phyloP scores from a whole-genome alignment of 1,284 basidiomycete species.

The Pisolithus thermaeus region DNA sequence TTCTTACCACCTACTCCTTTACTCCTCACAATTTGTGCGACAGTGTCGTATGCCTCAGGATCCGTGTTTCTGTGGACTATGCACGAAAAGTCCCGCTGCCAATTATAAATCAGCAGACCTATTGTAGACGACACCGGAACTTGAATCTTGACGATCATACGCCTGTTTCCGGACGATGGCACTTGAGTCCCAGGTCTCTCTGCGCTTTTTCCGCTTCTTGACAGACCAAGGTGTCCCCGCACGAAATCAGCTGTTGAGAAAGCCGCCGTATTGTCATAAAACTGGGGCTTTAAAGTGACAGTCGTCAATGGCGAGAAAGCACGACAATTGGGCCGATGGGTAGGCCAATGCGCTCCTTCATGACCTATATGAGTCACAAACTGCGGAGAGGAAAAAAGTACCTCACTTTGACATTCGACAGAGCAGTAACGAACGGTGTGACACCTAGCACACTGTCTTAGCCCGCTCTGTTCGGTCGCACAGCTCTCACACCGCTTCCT shows the following conservation, averaged over 20 bases:
- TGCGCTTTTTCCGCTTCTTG: conserved; percentile 10
- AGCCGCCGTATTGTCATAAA: conserved; percentile 22
- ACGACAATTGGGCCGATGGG: conserved; percentile 42
- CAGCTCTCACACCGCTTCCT: conserved; percentile 39
- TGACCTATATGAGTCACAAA: background rate
- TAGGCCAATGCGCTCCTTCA: conserved; percentile 41
- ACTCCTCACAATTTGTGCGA: conserved; percentile 32
- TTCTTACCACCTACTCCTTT: conserved; percentile 32
- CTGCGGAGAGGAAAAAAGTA: background rate
- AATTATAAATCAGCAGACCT: conserved; percentile 43
- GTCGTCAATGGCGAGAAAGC: conserved; percentile 38
- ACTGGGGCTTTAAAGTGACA: conserved; percentile 42
- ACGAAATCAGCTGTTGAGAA: conserved; percentile 30
- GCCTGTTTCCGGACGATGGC: conserved; percentile 28
- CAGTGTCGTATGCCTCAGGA: conserved; percentile 33
- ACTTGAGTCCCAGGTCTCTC: conserved; percentile 1
- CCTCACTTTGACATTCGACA: conserved; percentile 46
- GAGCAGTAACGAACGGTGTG: conserved; percentile 46
- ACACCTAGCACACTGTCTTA: conserved; percentile 44
- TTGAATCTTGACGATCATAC: conserved; percentile 50
- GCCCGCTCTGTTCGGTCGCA: conserved; percentile 18
- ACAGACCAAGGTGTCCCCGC: conserved; percentile 31
- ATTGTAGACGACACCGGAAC: conserved; percentile 25
- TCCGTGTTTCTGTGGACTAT: conserved; percentile 30
- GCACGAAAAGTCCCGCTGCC: conserved; percentile 48